Evolutionary conservation across 164 flowering plant species (phyloP), one percentile per base, ranked within the genome.

Genomic region (Umbellularia californica): DNA sequence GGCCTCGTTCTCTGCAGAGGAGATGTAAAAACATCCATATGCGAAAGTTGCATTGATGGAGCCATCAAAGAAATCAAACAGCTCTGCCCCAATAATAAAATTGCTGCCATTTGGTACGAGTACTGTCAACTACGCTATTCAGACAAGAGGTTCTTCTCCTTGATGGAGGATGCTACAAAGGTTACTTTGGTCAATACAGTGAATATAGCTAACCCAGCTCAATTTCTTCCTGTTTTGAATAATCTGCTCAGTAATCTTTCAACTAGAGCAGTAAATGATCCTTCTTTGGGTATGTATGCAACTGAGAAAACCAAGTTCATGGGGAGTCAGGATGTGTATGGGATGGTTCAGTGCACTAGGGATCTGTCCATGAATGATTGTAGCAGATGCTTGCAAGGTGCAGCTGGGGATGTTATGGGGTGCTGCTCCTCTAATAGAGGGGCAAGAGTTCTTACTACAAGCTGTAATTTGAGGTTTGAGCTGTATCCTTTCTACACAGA

Each of bases 261-360:
- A 15, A 3, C 5, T 17, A 27, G 17, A 5, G 69, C 69, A 2
- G 35, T 20, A 4, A 10, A 2, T 66, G 41, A 7, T 7, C 69
- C 69, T 5, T 66, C 69, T 22, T 9, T 24, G 67, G 28, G 28
- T 2, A 13, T 15, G 41, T 66, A 15, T 66, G 47, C 69, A 3
- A 66, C 69, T 5, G 28, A 66, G 14, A 17, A 13, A 14, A 25
- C 69, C 35, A 66, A 28, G 28, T 30, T 66, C n/a, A 27, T 35
- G 7, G 30, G 9, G 55, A 62, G 35, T 25, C 17, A 63, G 25
- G 64, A 64, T 3, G 19, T 84, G 20, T 81, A 82, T 67, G 73
- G 72, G 1, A 62, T 84, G 24, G 85, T 24, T 9, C 86, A 85
- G 79, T 87, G 90, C 75, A 81, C 84, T 11, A 80, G 65, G 51